Evolutionary conservation across 805 yeast species (phyloP), one percentile per base, ranked within the genome.

Genomic region (Pichia kluyveri): DNA sequence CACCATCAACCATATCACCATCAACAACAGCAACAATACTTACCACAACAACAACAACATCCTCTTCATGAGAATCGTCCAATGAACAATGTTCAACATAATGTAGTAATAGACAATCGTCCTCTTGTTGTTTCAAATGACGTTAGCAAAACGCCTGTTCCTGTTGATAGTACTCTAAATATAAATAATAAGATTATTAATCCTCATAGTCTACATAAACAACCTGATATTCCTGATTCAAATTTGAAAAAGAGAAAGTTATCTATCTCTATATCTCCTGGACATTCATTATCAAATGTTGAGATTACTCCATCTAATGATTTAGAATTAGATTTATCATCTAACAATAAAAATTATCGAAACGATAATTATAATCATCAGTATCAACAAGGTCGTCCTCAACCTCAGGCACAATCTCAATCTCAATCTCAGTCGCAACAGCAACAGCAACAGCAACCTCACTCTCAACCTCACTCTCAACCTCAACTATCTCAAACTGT

Each of bases 211-310:
- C 5, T 30, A 30, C 11, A 12, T 12, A 30, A 30, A 3, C 32
- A 30, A 30, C 32, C 11, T 11, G 32, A 30, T 30, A 8, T 30
- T 7, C 5, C 32, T 30, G 32, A 30, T 30, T 5, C 32, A 12
- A 30, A 11, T 30, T 11, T 12, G 14, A 40, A 41, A 54, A 18
- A 55, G 53, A 30, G 58, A 54, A 19, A 41, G 19, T 10, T 8
- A 11, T 27, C 41, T 11, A 27, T 27, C 5, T 27, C 41, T 17
- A 27, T 27, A 10, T 40, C 41, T 27, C 41, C 41, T n/a, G 27
- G 28, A n/a, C 41, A 17, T 37, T 37, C 32, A 15, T 34, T 34
- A 34, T 7, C 41, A 40, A 40, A 27, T n/a, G 15, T 27, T 9
- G 17, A 27, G n/a, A 11, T 27, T 5, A 26, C 23, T 10, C 26